Conservation (phyloP, 257 asterid genomes). For the Datura wrightii region DNA sequence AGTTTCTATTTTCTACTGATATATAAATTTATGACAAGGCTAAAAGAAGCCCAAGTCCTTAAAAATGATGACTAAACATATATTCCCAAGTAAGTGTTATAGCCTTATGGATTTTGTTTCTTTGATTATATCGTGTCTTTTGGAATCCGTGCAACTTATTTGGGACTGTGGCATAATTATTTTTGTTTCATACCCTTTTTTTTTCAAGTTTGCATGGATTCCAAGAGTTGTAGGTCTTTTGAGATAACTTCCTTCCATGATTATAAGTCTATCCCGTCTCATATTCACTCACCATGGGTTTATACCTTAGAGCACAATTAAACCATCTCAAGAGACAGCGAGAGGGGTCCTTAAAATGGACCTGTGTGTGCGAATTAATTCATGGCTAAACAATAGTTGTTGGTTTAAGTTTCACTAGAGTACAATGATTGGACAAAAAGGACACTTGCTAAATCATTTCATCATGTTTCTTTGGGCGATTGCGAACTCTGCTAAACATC, state of each 20-base stretch:
- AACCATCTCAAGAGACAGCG: not conserved
- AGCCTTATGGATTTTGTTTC: not conserved
- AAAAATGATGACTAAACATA: not conserved
- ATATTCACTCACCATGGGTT: not conserved
- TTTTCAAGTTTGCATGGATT: not conserved
- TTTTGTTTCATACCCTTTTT: not conserved
- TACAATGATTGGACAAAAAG: too few relatives aligned
- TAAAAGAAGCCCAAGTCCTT: not conserved
- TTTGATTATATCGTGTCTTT: not conserved
- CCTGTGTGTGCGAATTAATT: too few relatives aligned
- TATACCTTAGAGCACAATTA: not conserved
- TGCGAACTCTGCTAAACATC: too few relatives aligned
- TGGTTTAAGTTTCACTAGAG: too few relatives aligned
- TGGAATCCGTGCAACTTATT: not conserved
- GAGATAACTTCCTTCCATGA: not conserved
- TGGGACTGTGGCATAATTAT: not conserved
- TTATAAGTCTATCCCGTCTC: not conserved
- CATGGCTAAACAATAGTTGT: too few relatives aligned
- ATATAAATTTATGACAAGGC: not conserved
- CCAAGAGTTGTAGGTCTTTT: not conserved
- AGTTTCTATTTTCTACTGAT: not conserved
- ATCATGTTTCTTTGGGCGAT: too few relatives aligned
- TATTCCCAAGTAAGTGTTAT: not conserved
- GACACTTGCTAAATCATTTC: too few relatives aligned
- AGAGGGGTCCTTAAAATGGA: too few relatives aligned